These are phyloP conservation scores for Thraustochytrium sp. DNA, from an alignment of 352 stramenopile genomes.

Conservation along the genomic window DNA sequence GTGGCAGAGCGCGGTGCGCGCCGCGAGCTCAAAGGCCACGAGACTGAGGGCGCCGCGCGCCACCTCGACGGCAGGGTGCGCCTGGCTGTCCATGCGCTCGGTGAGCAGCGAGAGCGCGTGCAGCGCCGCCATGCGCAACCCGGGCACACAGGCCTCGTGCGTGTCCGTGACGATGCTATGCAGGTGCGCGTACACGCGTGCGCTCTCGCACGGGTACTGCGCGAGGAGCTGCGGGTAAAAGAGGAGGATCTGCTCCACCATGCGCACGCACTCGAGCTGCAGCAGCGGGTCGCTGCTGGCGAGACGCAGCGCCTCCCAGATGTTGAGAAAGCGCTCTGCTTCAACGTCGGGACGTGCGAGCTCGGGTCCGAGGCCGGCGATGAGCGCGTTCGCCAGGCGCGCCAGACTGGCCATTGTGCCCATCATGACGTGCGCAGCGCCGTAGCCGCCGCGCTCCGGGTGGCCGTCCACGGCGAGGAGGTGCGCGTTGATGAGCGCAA, in stretches of 20 bases:
- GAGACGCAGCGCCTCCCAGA: background rate
- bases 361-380: conserved; percentile 14
- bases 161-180: background rate
- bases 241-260: conserved; percentile 29
- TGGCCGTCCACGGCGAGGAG: conserved; percentile 31
- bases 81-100: background rate
- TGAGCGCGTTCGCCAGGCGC: conserved; percentile 4
- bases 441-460: background rate
- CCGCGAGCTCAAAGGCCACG: background rate
- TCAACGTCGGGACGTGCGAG: background rate
- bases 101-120: background rate
- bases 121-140: background rate
- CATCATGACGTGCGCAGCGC: background rate
- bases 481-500: conserved; percentile 35
- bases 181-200: background rate
- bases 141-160: background rate
- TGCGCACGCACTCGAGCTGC: conserved; percentile 15
- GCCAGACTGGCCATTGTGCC: background rate
- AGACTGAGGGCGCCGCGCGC: background rate
- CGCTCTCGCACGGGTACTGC: background rate
- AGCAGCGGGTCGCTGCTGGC: background rate
- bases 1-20: background rate
- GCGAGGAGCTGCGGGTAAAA: background rate
- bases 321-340: background rate
- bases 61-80: background rate